Conservation (phyloP, 2,329 filamentous ascomycete genomes). For the Claviceps sorghi region DNA sequence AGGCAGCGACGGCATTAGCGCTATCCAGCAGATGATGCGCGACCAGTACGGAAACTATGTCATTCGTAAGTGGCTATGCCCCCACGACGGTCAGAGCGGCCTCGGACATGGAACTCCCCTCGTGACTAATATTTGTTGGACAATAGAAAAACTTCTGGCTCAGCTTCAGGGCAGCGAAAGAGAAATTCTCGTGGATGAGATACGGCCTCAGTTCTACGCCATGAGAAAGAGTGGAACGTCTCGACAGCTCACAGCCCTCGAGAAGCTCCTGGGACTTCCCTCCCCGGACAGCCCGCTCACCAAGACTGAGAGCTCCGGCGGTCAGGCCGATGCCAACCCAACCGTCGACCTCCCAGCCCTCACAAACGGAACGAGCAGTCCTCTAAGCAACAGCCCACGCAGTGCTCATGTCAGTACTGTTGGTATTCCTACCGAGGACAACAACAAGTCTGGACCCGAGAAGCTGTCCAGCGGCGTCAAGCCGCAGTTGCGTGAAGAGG, state of each 20-base stretch:
- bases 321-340: constrained; percentile 35
- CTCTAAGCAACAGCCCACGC: constrained; percentile 49
- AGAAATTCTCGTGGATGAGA: constrained; percentile 44
- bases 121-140: constrained; percentile 12
- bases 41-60: constrained; percentile 96
- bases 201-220: constrained; percentile 45
- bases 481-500: constrained; percentile 14
- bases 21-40: constrained; percentile 65
- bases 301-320: constrained; percentile 16
- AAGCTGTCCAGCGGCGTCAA: constrained; percentile 7
- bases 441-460: constrained; percentile 11
- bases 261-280: constrained; percentile 18
- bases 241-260: constrained; percentile 38
- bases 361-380: constrained; percentile 55
- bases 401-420: constrained; percentile 46
- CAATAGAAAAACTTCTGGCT: constrained; percentile 62
- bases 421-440: constrained; percentile 21
- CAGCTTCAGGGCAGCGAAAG: constrained; percentile 46
- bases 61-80: constrained; percentile 52
- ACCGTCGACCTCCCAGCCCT: constrained; percentile 49
- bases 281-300: constrained; percentile 7
- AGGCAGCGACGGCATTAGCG: constrained; percentile 50
- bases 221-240: constrained; percentile 51
- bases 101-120: too few relatives aligned
- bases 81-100: too few relatives aligned